phyloP scores from a whole-genome alignment of 2,329 filamentous ascomycete species.

The Penicillium sp. region DNA sequence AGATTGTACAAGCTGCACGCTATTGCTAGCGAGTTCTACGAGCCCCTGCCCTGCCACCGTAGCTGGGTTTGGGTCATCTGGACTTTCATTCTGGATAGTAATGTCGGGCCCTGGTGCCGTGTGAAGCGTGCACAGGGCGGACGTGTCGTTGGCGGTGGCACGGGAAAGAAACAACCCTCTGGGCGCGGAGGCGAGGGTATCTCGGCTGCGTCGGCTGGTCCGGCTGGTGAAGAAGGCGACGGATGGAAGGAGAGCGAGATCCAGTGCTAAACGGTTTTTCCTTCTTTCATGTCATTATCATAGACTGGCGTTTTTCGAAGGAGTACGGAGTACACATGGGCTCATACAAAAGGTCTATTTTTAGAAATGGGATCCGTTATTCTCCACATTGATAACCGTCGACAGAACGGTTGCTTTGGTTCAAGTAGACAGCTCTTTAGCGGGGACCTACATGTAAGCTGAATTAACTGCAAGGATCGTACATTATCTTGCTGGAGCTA shows the following conservation, averaged over 20 bases:
- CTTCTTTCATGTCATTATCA: background rate
- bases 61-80: conserved; percentile 93
- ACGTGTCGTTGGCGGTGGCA: conserved; percentile 48
- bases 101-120: conserved; percentile 82
- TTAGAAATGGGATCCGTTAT: background rate
- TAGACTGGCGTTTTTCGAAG: conserved; percentile 1
- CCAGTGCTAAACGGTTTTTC: conserved; percentile 49
- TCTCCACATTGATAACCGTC: background rate
- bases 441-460: background rate
- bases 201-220: conserved; percentile 41
- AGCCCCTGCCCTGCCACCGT: conserved; percentile 74
- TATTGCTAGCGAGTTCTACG: conserved; percentile 88
- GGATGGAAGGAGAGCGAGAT: conserved; percentile 67
- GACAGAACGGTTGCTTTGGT: background rate
- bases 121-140: conserved; percentile 86
- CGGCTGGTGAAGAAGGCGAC: conserved; percentile 46
- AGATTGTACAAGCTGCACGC: conserved; percentile 68
- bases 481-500: conserved; percentile 9
- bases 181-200: conserved; percentile 44
- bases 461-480: conserved; percentile 6
- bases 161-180: conserved; percentile 10
- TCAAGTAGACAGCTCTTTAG: background rate
- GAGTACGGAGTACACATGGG: background rate
- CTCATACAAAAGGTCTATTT: background rate
- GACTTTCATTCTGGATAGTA: conserved; percentile 88